Base-by-base conservation (phyloP, 2,329 filamentous ascomycete genomes). In the Decorospora gaudefroyi region DNA sequence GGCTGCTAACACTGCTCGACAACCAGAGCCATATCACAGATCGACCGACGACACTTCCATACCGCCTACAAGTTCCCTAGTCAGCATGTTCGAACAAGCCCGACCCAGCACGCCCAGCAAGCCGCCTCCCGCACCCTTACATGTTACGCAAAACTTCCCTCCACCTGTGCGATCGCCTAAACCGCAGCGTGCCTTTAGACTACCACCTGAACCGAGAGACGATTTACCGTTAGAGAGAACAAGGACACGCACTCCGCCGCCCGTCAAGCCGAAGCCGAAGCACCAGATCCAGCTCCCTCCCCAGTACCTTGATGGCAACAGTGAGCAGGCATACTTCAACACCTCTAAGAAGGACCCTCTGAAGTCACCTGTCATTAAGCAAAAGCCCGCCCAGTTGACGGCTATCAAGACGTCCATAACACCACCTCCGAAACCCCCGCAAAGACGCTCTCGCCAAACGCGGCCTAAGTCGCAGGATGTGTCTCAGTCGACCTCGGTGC, bases 61-160 rank as follows among this genome's bases (percentile, higher is more conserved):
- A 35, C 73, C 79, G 16, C 77, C 85, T 0, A 85, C 85, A 0
- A 81, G 76, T 3, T 80, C 83, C 4, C 73, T 89, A 13, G 84
- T 89, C 40, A 80, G 80, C 26, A 77, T 88, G 72, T 89, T 89
- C 54, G 86, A 90, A 68, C 74, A 77, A 51, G 76, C 72, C 29
- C 59, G 59, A 21, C 51, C 62, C 6, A 52, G 33, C 1, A 62
- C 58, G 1, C 54, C 64, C 30, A 39, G 45, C 1, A 52, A 52
- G 13, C 44, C 34, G 2, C 21, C 51, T 9, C 28, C 49, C 6
- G 41, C 54, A 11, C 57, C 65, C 11, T 36, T 58, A 9, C 42
- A 54, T 16, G 34, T 57, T 11, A 41, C 62, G 47, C 50, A 59
- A 43, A 49, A 48, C 31, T 54, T 64, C 37, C 55, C 59, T 7